Evolutionary conservation across 1,284 basidiomycete genomes (phyloP).

Genomic region (Trichosporon sp.): DNA sequence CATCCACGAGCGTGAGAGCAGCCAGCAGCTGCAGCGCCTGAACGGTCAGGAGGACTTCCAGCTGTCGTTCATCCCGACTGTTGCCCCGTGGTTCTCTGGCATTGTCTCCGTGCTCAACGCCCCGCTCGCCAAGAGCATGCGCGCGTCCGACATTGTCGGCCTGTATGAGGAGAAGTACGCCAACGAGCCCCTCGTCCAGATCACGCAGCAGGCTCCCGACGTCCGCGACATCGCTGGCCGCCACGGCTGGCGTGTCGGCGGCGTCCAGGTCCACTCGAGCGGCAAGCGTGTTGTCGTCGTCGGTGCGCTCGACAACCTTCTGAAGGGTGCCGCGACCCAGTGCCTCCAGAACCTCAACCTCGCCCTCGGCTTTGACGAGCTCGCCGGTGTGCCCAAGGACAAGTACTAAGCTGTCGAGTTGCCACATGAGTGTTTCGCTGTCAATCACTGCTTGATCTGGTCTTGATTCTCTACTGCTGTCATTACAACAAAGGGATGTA

Average conservation of each 20-base stretch:
- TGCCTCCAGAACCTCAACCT: slow-evolving; percentile 97
- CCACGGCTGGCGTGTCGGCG: slow-evolving; percentile 87
- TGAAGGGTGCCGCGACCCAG: slow-evolving; percentile 97
- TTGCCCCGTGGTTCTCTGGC: slow-evolving; percentile 94
- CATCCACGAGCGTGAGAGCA: slow-evolving; percentile 95
- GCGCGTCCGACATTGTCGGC: slow-evolving; percentile 64
- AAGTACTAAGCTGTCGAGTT: slow-evolving; percentile 29
- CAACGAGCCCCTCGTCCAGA: slow-evolving; percentile 65
- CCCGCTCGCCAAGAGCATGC: slow-evolving; percentile 62
- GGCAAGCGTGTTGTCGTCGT: slow-evolving; percentile 88
- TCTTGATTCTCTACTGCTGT: not conserved
- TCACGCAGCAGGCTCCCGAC: slow-evolving; percentile 66
- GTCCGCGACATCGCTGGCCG: slow-evolving; percentile 69
- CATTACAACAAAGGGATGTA: not conserved
- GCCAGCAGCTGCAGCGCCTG: slow-evolving; percentile 68
- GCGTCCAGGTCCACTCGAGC: slow-evolving; percentile 84
- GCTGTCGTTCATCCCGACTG: slow-evolving; percentile 79
- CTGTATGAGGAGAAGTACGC: slow-evolving; percentile 76
- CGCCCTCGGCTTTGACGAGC: slow-evolving; percentile 86
- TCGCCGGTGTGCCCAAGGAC: slow-evolving; percentile 65
- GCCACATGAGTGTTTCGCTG: not conserved
- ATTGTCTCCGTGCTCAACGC: slow-evolving; percentile 83
- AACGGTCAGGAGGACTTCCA: slow-evolving; percentile 52
- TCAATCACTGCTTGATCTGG: not conserved
- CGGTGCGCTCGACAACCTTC: slow-evolving; percentile 86